Evolutionary conservation across 345 rosid species (phyloP), one percentile per base, ranked within the genome.

Genomic region (Eucalyptus melliodora): DNA sequence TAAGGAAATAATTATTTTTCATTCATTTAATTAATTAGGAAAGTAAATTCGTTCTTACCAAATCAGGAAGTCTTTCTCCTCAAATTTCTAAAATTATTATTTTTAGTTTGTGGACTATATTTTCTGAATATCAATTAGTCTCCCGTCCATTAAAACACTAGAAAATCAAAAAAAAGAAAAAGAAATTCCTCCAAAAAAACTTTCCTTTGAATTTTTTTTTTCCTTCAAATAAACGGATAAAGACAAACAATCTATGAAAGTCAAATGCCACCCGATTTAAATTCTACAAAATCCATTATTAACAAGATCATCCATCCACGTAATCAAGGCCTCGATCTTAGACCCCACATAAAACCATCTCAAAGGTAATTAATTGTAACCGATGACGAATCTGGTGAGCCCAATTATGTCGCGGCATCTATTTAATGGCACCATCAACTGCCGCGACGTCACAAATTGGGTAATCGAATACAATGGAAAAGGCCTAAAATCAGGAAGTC

Each of bases 1-100:
- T 1, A 56, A 23, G 13, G 30, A 56, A 11, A 56, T 56, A 24
- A 26, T 15, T 65, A 14, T 0, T n/a, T 65, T n/a, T 4, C 3
- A n/a, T 65, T n/a, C 1, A 4, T n/a, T n/a, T n/a, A 7, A 7
- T n/a, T 4, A 0, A n/a, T 65, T n/a, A n/a, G 21, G 11, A n/a
- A 65, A 65, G 37, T 2, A 0, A 65, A 65, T 65, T 31, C 21
- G 8, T 65, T n/a, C 21, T n/a, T 8, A 31, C 5, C 37, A n/a
- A n/a, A 65, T 65, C 3, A 0, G 11, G 40, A 65, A n/a, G 6
- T 65, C 19, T 7, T 15, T 65, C 9, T n/a, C 23, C 37, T 4
- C 40, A 2, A 15, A 23, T 24, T 26, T 65, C 77, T 16, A 65
- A n/a, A 65, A 8, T n/a, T 15, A 3, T 65, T 15, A 7, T 65